Percentiles rank a stretch among this genome's conserved stretches.
These are phyloP conservation scores for Aspergillus pseudotamarii DNA, from an alignment of 2,329 filamentous ascomycete genomes.

Conservation along the genomic window DNA sequence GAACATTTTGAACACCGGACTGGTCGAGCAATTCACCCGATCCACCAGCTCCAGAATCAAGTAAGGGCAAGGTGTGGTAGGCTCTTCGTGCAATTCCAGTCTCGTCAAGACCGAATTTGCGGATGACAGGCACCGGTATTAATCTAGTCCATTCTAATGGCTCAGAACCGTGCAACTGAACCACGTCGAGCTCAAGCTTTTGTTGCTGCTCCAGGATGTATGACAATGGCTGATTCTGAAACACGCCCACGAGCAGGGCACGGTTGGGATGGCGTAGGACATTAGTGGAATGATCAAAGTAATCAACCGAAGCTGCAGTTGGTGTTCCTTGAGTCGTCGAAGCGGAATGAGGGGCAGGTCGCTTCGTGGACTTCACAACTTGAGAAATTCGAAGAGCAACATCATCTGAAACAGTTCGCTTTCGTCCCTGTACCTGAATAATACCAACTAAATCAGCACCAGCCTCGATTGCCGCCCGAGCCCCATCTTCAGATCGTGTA, in stretches of 20 bases:
- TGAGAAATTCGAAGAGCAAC: constrained; percentile 79
- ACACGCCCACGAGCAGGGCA: constrained; percentile 87
- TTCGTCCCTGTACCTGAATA: constrained; percentile 80
- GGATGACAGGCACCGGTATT: constrained; percentile 92
- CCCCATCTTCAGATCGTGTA: constrained; percentile 79
- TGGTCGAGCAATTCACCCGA: constrained; percentile 79
- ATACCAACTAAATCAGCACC: constrained; percentile 93
- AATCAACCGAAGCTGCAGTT: constrained; percentile 57
- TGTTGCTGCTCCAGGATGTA: constrained; percentile 80
- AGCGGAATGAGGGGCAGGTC: constrained; percentile 23
- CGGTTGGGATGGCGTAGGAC: constrained; percentile 57
- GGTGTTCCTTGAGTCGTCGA: constrained; percentile 22
- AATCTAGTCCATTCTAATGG: constrained; percentile 85
- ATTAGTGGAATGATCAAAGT: constrained; percentile 64
- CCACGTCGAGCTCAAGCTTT: constrained; percentile 76
- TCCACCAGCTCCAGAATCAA: constrained; percentile 83
- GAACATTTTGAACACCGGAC: constrained; percentile 65
- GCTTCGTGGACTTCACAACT: constrained; percentile 63
- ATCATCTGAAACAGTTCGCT: constrained; percentile 77
- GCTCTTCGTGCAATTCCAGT: constrained; percentile 72
- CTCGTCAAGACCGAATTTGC: constrained; percentile 77
- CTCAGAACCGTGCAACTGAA: constrained; percentile 91
- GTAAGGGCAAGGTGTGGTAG: constrained; percentile 78
- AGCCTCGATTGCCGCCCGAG: constrained; percentile 76
- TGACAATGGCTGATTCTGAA: constrained; percentile 83